Evolutionary conservation across 306 rosid species (phyloP).

Genomic region (Begonia fuchsioides): DNA sequence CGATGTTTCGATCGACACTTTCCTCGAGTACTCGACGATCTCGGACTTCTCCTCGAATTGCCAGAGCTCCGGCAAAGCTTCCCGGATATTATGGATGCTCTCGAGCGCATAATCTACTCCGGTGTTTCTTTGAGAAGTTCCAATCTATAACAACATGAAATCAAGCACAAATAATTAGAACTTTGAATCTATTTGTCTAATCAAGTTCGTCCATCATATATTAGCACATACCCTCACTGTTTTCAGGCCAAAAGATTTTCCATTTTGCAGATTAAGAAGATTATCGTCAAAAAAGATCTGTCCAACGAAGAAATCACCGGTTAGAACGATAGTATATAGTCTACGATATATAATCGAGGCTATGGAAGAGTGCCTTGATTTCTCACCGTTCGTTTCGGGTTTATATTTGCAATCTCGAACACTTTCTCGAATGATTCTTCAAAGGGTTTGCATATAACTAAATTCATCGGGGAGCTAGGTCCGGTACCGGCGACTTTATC

Average conservation of each 20-base stretch:
- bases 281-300: conserved; percentile 87
- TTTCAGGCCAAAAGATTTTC: conserved; percentile 47
- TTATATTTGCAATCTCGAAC: conserved; percentile 47
- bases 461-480: conserved; percentile 31
- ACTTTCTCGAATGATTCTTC: conserved; percentile 46
- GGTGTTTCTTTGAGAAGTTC: conserved; percentile 26
- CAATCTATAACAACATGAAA: conserved; percentile 32
- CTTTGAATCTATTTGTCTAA: neutral
- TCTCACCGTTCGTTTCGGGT: conserved; percentile 66
- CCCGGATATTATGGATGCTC: conserved; percentile 79
- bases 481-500: conserved; percentile 3
- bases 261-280: conserved; percentile 43
- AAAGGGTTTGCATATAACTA: conserved; percentile 73
- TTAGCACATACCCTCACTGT: conserved; percentile 47
- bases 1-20: conserved; percentile 54
- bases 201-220: neutral
- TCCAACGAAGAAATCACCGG: neutral
- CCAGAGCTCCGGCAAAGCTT: conserved; percentile 89
- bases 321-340: neutral
- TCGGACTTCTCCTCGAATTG: conserved; percentile 30
- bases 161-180: neutral
- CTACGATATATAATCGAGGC: conserved; percentile 1
- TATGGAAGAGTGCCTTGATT: neutral
- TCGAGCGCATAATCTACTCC: conserved; percentile 69
- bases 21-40: conserved; percentile 12